These are phyloP conservation scores for Durio zibethinus DNA, from an alignment of 345 rosid species.

Conservation along the genomic window DNA sequence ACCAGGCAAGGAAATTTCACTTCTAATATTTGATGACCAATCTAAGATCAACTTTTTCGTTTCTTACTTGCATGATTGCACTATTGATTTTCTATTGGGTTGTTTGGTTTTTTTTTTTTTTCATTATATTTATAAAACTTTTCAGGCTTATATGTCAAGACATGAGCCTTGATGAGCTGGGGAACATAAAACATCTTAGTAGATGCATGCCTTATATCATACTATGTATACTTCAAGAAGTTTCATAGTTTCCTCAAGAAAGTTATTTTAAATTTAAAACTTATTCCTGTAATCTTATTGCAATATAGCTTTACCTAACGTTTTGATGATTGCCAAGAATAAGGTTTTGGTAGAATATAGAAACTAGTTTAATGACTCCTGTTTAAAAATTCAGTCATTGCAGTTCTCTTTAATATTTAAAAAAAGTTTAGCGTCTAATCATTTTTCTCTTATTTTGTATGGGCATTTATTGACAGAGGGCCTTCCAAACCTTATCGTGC, in stretches of 20 bases:
- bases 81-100: background rate
- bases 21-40: background rate
- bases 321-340: background rate
- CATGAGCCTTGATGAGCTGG: background rate
- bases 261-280: background rate
- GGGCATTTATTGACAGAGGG: slow-evolving; percentile 10
- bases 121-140: background rate
- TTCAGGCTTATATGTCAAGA: background rate
- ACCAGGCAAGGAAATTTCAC: slow-evolving; percentile 16
- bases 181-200: background rate
- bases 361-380: background rate
- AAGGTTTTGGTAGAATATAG: background rate
- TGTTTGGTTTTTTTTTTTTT: background rate
- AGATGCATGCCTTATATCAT: background rate
- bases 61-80: background rate
- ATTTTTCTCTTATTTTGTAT: background rate
- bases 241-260: background rate
- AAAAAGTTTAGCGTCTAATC: slow-evolving; percentile 6
- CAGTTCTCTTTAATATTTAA: background rate
- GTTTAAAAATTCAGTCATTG: background rate
- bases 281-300: background rate
- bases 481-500: slow-evolving; percentile 19
- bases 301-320: background rate
- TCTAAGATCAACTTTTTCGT: background rate
- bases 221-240: background rate